phyloP scores from a whole-genome alignment of 805 yeast genomes.

The Candida orba region DNA sequence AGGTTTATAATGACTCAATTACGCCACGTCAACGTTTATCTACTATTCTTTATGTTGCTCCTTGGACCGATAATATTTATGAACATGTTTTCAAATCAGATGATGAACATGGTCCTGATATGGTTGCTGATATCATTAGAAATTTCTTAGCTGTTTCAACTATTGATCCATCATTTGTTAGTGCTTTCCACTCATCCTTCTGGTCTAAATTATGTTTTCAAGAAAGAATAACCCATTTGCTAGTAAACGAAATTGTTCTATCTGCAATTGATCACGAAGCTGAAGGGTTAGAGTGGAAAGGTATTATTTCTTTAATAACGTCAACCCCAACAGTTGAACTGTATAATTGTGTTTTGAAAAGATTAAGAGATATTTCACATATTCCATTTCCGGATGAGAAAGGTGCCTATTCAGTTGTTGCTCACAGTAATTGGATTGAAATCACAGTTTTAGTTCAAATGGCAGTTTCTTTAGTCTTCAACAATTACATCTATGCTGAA shows the following conservation, averaged over 20 bases:
- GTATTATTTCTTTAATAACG: conserved; percentile 53
- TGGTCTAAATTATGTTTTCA: conserved; percentile 66
- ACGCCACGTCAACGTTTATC: conserved; percentile 23
- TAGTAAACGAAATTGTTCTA: conserved; percentile 68
- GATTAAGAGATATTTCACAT: conserved; percentile 48
- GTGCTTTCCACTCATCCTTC: conserved; percentile 48
- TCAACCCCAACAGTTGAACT: conserved; percentile 65
- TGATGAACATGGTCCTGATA: conserved; percentile 52
- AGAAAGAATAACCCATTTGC: conserved; percentile 45
- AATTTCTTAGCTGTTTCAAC: conserved; percentile 55
- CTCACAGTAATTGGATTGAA: conserved; percentile 62
- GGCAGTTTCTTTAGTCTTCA: conserved; percentile 61
- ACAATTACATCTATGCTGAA: conserved; percentile 53
- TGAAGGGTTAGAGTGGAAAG: conserved; percentile 65
- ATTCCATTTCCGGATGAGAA: conserved; percentile 38
- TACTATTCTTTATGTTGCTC: conserved; percentile 43
- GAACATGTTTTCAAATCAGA: conserved; percentile 46
- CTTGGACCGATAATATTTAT: conserved; percentile 70
- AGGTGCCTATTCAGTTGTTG: conserved; percentile 38
- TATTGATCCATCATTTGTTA: conserved; percentile 37
- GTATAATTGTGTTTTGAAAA: conserved; percentile 54
- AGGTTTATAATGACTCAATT: conserved; percentile 40
- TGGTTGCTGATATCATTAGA: conserved; percentile 53
- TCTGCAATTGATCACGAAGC: conserved; percentile 72
- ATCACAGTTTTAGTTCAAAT: conserved; percentile 59